phyloP scores from a whole-genome alignment of 1,284 basidiomycete genomes.

The Cutaneotrichosporon daszewskae region DNA sequence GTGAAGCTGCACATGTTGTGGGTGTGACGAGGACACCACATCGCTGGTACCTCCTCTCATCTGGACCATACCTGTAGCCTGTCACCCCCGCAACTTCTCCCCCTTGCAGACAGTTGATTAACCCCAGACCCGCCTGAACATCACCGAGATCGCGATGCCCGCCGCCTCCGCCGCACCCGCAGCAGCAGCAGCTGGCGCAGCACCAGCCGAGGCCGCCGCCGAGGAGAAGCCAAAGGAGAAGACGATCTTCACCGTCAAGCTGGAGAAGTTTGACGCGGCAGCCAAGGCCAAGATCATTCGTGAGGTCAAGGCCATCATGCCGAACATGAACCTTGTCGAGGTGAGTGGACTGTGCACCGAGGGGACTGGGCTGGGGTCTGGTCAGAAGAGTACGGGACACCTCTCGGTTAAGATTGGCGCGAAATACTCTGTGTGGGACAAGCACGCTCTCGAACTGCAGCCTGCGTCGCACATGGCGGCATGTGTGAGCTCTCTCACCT shows the following conservation, averaged over 20 bases:
- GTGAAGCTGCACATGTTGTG: no score
- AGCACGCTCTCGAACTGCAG: no score
- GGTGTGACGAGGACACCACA: no score
- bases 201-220: constrained; percentile 49
- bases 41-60: no score
- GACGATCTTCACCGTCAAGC: constrained; percentile 91
- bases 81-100: no score
- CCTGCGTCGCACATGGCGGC: no score
- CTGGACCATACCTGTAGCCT: no score
- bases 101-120: background rate
- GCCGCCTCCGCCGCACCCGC: constrained; percentile 61
- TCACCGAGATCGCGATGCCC: constrained; percentile 95
- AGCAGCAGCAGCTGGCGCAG: constrained; percentile 54
- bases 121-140: constrained; percentile 79
- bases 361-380: background rate
- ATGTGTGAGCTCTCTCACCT: no score
- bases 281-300: constrained; percentile 97
- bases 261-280: constrained; percentile 83
- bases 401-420: no score
- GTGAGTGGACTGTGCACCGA: no score
- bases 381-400: background rate
- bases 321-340: constrained; percentile 91
- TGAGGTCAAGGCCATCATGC: constrained; percentile 92
- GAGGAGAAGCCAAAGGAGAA: constrained; percentile 98
- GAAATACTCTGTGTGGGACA: no score